Evolutionary conservation across 2,329 filamentous ascomycete species (phyloP).

Genomic region (Aspergillus spinulosporus): DNA sequence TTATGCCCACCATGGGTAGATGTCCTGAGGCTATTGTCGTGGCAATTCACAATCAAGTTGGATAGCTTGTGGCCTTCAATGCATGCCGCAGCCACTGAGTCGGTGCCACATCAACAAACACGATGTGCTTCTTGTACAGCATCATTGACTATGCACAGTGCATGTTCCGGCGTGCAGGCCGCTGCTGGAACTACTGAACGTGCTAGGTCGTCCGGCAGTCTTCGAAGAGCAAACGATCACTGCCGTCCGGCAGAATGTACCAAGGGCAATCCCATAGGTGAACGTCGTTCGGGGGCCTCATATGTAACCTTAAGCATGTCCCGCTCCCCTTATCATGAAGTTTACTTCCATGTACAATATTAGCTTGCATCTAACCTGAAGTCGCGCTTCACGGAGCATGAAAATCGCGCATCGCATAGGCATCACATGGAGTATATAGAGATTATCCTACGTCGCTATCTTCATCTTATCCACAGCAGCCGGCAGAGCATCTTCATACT

Average conservation of each 20-base stretch:
- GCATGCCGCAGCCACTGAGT: background rate
- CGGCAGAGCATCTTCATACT: slow-evolving; percentile 63
- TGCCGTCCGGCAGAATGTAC: no score
- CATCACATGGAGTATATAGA: no score
- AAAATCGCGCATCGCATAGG: no score
- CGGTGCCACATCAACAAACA: background rate
- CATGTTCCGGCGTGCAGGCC: background rate
- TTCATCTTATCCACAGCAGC: slow-evolving; percentile 68
- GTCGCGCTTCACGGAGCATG: no score
- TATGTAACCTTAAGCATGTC: background rate
- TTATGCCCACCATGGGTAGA: background rate
- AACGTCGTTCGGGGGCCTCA: no score
- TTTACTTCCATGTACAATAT: background rate
- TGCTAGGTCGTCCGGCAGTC: no score
- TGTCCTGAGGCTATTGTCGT: background rate
- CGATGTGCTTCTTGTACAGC: background rate
- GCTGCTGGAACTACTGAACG: background rate
- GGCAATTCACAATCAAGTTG: background rate
- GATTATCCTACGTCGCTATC: slow-evolving; percentile 55
- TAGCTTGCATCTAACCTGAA: no score
- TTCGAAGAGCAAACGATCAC: background rate
- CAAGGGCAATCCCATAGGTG: no score
- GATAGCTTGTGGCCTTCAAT: background rate
- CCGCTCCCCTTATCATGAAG: background rate
- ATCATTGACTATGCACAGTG: background rate